These are phyloP conservation scores for Phragmites australis DNA, from an alignment of 176 grass and related monocot genomes.

Conservation along the genomic window DNA sequence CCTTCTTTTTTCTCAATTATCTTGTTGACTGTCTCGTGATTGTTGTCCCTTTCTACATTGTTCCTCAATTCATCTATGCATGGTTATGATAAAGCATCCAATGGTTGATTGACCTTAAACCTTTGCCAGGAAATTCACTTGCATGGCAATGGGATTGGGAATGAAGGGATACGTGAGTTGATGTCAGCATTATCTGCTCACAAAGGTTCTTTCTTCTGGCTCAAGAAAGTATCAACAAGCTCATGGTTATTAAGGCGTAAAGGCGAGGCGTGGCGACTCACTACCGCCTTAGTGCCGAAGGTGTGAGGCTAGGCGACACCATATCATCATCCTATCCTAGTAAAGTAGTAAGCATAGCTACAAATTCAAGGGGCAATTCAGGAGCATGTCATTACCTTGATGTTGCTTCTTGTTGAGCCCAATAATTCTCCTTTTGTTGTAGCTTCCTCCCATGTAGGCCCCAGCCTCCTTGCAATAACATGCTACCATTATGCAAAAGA, in stretches of 20 bases:
- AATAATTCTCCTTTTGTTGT: not conserved
- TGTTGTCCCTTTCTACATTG: constrained; percentile 31
- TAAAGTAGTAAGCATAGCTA: too few relatives aligned
- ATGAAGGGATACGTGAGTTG: constrained; percentile 69
- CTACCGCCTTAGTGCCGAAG: not conserved
- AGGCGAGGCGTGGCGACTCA: not conserved
- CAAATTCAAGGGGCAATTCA: too few relatives aligned
- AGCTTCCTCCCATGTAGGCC: too few relatives aligned
- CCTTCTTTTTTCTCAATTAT: constrained; percentile 1
- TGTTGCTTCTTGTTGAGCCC: not conserved
- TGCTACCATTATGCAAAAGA: too few relatives aligned
- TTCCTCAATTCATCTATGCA: constrained; percentile 8
- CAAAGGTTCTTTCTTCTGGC: constrained; percentile 67
- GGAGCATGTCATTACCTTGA: too few relatives aligned
- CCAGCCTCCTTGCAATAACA: too few relatives aligned
- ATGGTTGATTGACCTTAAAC: constrained; percentile 31
- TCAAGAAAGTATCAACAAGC: too few relatives aligned
- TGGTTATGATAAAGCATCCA: constrained; percentile 4
- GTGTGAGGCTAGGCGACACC: not conserved
- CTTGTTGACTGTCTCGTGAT: constrained; percentile 11
- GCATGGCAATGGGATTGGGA: constrained; percentile 92
- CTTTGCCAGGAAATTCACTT: constrained; percentile 84
- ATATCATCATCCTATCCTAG: not conserved
- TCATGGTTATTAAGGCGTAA: not conserved
- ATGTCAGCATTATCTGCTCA: constrained; percentile 67